phyloP scores from a whole-genome alignment of 768 basidiomycete species.

The Agrocybe chaxingu region DNA sequence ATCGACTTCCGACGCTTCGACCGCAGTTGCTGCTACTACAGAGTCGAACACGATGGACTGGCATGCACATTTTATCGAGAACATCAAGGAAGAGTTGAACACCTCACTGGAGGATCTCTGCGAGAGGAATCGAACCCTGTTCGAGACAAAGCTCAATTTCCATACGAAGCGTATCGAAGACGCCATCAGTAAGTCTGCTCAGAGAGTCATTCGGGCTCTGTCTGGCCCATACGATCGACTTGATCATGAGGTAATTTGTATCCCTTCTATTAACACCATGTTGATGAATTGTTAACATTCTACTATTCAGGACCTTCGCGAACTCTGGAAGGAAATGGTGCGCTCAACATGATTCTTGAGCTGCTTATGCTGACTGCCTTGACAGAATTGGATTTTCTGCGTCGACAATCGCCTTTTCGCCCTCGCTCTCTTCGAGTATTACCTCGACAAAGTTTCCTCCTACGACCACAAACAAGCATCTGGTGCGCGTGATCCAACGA shows the following conservation, averaged over 20 bases:
- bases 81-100: neutral
- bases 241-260: neutral
- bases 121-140: constrained; percentile 4
- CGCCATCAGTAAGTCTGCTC: constrained; percentile 6
- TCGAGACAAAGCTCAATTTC: constrained; percentile 5
- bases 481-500: neutral
- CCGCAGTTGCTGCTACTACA: no score
- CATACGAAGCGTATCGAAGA: constrained; percentile 7
- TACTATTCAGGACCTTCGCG: neutral
- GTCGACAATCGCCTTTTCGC: constrained; percentile 10
- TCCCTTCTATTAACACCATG: neutral
- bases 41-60: no score
- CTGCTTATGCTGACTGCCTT: neutral
- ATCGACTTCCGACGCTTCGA: no score
- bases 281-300: neutral
- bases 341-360: neutral
- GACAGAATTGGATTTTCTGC: constrained; percentile 13
- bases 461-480: neutral
- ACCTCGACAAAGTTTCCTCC: constrained; percentile 3
- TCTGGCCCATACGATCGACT: neutral
- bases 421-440: constrained; percentile 9
- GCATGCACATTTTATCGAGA: no score
- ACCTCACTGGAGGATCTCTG: constrained; percentile 8
- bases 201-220: constrained; percentile 4
- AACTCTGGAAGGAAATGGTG: constrained; percentile 9